Conservation (phyloP, 2,329 filamentous ascomycete genomes). For the Penicillium sp. region DNA sequence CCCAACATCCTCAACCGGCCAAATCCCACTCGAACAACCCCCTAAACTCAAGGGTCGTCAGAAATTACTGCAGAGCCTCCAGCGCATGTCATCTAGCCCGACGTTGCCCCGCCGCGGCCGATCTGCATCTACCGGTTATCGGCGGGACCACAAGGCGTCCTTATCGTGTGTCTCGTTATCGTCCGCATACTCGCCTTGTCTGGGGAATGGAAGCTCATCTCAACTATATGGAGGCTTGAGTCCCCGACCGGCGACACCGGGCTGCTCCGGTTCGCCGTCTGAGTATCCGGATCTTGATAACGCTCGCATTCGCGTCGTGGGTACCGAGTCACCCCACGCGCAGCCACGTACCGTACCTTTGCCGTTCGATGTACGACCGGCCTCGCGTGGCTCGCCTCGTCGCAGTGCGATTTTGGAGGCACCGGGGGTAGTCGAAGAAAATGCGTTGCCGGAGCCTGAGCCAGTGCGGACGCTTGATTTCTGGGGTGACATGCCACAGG, state of each 20-base stretch:
- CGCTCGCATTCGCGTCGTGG: constrained; percentile 57
- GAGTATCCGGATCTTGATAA: constrained; percentile 53
- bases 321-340: constrained; percentile 46
- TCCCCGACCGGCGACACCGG: constrained; percentile 56
- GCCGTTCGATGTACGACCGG: constrained; percentile 61
- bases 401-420: constrained; percentile 32
- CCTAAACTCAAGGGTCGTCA: constrained; percentile 68
- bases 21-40: constrained; percentile 42
- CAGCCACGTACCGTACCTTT: constrained; percentile 58
- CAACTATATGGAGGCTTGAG: constrained; percentile 59
- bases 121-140: constrained; percentile 63
- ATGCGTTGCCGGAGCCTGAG: constrained; percentile 26
- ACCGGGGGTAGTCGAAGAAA: constrained; percentile 15
- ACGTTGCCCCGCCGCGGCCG: constrained; percentile 66
- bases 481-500: constrained; percentile 78
- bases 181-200: constrained; percentile 54
- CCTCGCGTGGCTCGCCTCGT: constrained; percentile 26
- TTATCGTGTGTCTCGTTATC: constrained; percentile 65
- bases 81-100: constrained; percentile 79
- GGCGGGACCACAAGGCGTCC: constrained; percentile 62
- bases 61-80: constrained; percentile 70
- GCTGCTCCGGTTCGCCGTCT: constrained; percentile 45
- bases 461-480: constrained; percentile 59
- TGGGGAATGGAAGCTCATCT: constrained; percentile 56
- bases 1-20: constrained; percentile 33